Evolutionary conservation across 2,329 filamentous ascomycete species (phyloP).

Genomic region (Fusarium lyarnte): DNA sequence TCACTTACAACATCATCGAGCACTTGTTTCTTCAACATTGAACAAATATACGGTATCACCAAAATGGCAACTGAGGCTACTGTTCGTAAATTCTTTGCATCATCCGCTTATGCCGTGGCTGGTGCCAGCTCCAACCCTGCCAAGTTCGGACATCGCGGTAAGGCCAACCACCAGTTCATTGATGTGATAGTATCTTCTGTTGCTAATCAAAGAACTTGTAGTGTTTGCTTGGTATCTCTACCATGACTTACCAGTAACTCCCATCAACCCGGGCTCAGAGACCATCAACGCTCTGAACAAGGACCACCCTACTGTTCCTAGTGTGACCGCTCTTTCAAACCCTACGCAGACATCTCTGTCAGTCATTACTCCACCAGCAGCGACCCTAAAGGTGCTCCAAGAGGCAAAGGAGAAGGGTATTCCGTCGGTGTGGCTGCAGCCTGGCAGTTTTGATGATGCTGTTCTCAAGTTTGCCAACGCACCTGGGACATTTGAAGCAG

Average conservation of each 20-base stretch:
- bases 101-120: slow-evolving; percentile 84
- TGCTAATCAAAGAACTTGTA: slow-evolving; percentile 48
- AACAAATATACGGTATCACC: background rate
- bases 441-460: slow-evolving; percentile 83
- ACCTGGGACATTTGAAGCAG: slow-evolving; percentile 71
- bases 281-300: slow-evolving; percentile 69
- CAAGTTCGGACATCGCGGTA: slow-evolving; percentile 92
- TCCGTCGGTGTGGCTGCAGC: slow-evolving; percentile 86
- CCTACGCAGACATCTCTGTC: slow-evolving; percentile 80
- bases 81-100: slow-evolving; percentile 82
- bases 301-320: slow-evolving; percentile 71
- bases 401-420: slow-evolving; percentile 81
- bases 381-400: slow-evolving; percentile 77
- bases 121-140: slow-evolving; percentile 85
- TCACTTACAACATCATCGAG: slow-evolving; percentile 1
- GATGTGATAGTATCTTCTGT: background rate
- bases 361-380: slow-evolving; percentile 85
- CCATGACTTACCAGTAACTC: slow-evolving; percentile 79
- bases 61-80: slow-evolving; percentile 73
- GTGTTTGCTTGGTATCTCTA: slow-evolving; percentile 90
- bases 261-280: slow-evolving; percentile 79
- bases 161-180: slow-evolving; percentile 21
- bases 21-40: background rate
- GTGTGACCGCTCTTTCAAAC: slow-evolving; percentile 70
- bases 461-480: slow-evolving; percentile 74